Evolutionary conservation across 257 asterid species (phyloP).

Genomic region (Phtheirospermum japonicum): DNA sequence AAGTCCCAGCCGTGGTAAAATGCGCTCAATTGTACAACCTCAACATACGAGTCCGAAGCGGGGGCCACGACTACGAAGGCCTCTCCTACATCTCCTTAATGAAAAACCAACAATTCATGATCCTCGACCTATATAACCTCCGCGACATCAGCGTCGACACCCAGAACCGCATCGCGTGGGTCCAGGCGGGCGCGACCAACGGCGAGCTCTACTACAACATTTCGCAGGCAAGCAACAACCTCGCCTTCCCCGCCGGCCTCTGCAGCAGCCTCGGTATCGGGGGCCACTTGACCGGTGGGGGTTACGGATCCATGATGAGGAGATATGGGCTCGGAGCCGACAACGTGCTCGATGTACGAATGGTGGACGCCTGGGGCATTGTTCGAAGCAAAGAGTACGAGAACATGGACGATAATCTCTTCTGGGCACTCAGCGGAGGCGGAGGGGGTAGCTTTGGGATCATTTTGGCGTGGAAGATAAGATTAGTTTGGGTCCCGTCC

Average conservation of each 20-base stretch:
- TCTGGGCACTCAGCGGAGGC: constrained; percentile 34
- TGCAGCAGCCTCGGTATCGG: constrained; percentile 16
- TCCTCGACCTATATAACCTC: constrained; percentile 14
- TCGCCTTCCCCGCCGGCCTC: constrained; percentile 17
- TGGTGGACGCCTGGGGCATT: neutral
- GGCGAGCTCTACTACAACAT: constrained; percentile 20
- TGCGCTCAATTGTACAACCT: neutral
- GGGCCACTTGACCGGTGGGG: constrained; percentile 27
- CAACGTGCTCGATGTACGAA: neutral
- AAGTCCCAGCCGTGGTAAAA: neutral
- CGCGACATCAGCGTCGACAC: neutral
- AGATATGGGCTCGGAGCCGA: constrained; percentile 21
- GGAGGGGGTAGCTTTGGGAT: constrained; percentile 31
- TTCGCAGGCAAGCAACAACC: neutral
- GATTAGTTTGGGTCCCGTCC: constrained; percentile 1
- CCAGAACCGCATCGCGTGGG: constrained; percentile 16
- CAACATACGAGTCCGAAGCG: constrained; percentile 1
- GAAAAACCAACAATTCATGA: neutral
- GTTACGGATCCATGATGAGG: constrained; percentile 18
- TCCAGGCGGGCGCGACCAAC: constrained; percentile 15
- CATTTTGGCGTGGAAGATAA: constrained; percentile 23
- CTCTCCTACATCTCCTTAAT: constrained; percentile 13
- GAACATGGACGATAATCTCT: constrained; percentile 19
- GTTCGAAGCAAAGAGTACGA: neutral
- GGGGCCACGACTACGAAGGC: constrained; percentile 27